Evolutionary conservation across 73 alveolate genomes (phyloP).

Genomic region (Paramecium pentaurelia): DNA sequence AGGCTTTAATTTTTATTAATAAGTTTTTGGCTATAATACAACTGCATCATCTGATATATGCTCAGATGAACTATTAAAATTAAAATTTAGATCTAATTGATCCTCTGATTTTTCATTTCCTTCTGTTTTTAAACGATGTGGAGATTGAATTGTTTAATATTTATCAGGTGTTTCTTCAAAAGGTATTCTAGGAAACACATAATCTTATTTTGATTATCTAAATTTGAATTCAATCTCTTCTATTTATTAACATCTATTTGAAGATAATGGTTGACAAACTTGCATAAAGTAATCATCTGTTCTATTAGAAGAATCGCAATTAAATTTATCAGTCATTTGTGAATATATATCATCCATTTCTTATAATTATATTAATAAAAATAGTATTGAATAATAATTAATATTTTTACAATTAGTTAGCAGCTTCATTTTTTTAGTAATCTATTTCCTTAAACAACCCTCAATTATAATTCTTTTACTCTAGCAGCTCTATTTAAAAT

Average conservation of each 20-base stretch:
- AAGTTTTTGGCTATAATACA: neutral
- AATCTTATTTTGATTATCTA: neutral
- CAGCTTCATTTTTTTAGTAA: neutral
- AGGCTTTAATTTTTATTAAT: constrained; percentile 23
- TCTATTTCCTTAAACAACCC: neutral
- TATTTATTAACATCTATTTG: neutral
- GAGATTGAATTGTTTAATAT: constrained; percentile 16
- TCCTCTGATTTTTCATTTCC: constrained; percentile 49
- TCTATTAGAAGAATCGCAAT: constrained; percentile 27
- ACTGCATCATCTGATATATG: constrained; percentile 38
- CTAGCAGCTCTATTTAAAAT: neutral
- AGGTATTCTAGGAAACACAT: constrained; percentile 41
- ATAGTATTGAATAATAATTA: neutral
- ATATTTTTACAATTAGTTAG: neutral
- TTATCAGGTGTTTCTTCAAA: neutral
- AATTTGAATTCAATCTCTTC: constrained; percentile 18
- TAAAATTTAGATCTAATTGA: constrained; percentile 26
- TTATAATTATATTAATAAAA: neutral
- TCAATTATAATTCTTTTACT: constrained; percentile 5
- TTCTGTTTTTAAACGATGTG: constrained; percentile 37
- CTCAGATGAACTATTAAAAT: constrained; percentile 47
- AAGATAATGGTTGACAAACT: neutral
- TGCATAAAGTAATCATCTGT: constrained; percentile 35
- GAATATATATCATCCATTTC: constrained; percentile 46
- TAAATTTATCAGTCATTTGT: constrained; percentile 1